These are phyloP conservation scores for Xanthoconium stramineum DNA, from an alignment of 768 basidiomycete species.

Conservation along the genomic window DNA sequence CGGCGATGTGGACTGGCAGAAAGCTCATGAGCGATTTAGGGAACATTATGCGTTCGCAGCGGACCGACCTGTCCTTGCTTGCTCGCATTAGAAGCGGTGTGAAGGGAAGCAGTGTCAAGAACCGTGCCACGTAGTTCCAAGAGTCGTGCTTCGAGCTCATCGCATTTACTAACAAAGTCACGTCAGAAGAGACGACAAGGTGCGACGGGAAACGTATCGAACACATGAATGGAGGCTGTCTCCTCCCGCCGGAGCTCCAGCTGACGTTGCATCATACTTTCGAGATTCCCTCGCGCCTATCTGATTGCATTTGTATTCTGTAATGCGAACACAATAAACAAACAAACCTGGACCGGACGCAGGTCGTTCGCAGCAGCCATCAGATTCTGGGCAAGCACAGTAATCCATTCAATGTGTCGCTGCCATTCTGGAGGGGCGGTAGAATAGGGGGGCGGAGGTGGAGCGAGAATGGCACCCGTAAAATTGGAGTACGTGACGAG, in stretches of 20 bases:
- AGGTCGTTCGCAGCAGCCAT: conserved; percentile 90
- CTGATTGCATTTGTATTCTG: background rate
- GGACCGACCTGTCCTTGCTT: conserved; percentile 20
- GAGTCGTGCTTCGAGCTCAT: conserved; percentile 62
- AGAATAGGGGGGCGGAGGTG: conserved; percentile 51
- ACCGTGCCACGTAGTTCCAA: conserved; percentile 43
- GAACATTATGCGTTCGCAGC: background rate
- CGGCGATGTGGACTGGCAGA: conserved; percentile 8
- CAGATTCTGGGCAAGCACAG: conserved; percentile 76
- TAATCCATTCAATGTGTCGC: conserved; percentile 76
- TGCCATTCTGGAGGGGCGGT: conserved; percentile 64
- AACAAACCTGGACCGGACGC: conserved; percentile 75
- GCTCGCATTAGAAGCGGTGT: background rate
- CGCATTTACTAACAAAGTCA: conserved; percentile 56
- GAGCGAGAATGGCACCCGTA: conserved; percentile 63
- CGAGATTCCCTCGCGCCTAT: conserved; percentile 78
- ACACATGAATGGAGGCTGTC: conserved; percentile 68
- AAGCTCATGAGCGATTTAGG: background rate
- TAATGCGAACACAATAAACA: background rate
- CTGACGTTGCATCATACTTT: conserved; percentile 78
- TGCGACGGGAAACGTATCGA: conserved; percentile 24
- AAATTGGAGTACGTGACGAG: conserved; percentile 77
- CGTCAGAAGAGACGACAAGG: conserved; percentile 6
- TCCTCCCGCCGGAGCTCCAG: conserved; percentile 72
- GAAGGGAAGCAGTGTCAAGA: conserved; percentile 12